Percentiles rank a stretch among this genome's conserved stretches.
Evolutionary conservation across 2,329 filamentous ascomycete genomes (phyloP).

Genomic region (Phoma herbarum): DNA sequence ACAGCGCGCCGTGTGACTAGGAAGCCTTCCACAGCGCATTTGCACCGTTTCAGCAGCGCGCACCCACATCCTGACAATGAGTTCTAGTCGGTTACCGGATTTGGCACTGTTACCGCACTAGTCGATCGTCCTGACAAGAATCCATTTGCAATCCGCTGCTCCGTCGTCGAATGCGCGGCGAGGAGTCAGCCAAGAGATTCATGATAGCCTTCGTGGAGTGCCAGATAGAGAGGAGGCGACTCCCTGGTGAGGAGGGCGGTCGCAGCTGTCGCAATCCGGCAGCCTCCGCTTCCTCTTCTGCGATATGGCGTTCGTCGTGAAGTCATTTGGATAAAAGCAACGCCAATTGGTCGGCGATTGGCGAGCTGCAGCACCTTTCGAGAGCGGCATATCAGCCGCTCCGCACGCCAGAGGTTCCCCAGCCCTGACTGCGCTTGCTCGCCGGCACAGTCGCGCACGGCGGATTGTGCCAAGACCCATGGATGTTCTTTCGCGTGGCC

Average conservation of each 20-base stretch:
- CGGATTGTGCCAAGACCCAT: conserved; percentile 5
- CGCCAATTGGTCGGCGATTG: conserved; percentile 15
- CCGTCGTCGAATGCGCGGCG: conserved; percentile 8
- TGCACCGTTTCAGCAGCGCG: conserved; percentile 16
- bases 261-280: conserved; percentile 15
- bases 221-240: conserved; percentile 25
- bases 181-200: conserved; percentile 16
- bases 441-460: conserved; percentile 9
- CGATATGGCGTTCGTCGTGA: conserved; percentile 9
- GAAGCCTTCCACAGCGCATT: conserved; percentile 4
- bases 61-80: conserved; percentile 14
- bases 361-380: conserved; percentile 18
- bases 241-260: conserved; percentile 21
- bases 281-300: conserved; percentile 21
- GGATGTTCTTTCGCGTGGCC: conserved; percentile 20
- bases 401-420: conserved; percentile 12
- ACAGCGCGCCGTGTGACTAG: conserved; percentile 12
- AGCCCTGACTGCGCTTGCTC: conserved; percentile 11
- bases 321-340: conserved; percentile 20
- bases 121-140: conserved; percentile 28
- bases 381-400: conserved; percentile 12
- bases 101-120: conserved; percentile 14
- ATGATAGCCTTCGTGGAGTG: conserved; percentile 16
- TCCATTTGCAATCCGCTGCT: conserved; percentile 33
- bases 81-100: conserved; percentile 23